Base-by-base conservation (phyloP, 352 stramenopile genomes). In the Plasmopara muralis region DNA sequence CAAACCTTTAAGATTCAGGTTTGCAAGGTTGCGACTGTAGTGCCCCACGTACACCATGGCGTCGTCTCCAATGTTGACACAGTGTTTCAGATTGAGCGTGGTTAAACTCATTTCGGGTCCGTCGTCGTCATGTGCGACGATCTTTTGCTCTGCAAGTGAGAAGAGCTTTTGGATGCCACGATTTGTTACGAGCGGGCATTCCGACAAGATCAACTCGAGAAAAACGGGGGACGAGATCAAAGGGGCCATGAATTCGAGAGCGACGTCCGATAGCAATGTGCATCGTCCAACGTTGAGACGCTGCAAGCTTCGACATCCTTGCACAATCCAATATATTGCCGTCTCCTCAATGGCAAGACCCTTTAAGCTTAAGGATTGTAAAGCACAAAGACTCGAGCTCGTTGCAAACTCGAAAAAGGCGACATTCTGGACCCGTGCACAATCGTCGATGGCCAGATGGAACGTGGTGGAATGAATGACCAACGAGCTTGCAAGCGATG, bases 351-450 rank as follows among this genome's bases (percentile, higher is more conserved):
- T 64, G 16, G 25, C 45, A 0, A 88, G 53, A 0, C 65, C 74
- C 0, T 62, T 62, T 0, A 88, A 49, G 42, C 82, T 69, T 16
- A 88, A 56, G 0, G 33, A 55, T 6, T 34, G 46, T 0, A 90
- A 53, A 0, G 60, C 53, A 1, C 33, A 41, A 13, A 88, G 53
- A 0, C 59, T 63, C 0, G 13, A 6, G 16, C 72, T 85, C 12
- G 53, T 71, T 25, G 85, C 79, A 57, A 90, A 87, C 0, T 67
- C 68, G 44, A 90, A 87, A 46, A 90, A 90, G 10, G 77, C 77
- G 74, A 85, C 88, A 37, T 80, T 77, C 45, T 76, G 60, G 0
- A 90, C 66, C 2, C 75, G 64, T 0, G 83, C 55, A 46, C 79
- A 90, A 30, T 90, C 64, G 2, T 70, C 67, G 14, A 85, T 28